phyloP scores from a whole-genome alignment of 805 yeast genomes.

The Millerago galiae region DNA sequence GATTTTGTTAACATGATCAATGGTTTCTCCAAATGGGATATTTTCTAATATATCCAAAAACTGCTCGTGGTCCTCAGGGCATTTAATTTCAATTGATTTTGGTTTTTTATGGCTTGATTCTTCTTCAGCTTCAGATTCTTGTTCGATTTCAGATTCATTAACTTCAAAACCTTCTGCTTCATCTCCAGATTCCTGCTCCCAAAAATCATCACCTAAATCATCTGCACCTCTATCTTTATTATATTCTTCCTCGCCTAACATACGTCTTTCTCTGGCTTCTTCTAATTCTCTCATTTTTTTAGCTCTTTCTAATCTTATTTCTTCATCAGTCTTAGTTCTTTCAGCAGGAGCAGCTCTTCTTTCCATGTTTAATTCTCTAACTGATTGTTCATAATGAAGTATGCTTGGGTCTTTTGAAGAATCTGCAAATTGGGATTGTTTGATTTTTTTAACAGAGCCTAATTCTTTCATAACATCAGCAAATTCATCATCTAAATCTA shows the following conservation, averaged over 20 bases:
- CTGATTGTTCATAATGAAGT: conserved; percentile 56
- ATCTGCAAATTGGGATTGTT: conserved; percentile 7
- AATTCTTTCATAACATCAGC: conserved; percentile 61
- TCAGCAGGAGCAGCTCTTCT: conserved; percentile 77
- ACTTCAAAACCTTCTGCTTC: conserved; percentile 36
- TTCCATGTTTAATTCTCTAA: conserved; percentile 60
- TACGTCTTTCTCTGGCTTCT: conserved; percentile 61
- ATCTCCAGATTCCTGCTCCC: conserved; percentile 53
- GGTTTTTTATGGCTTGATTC: conserved; percentile 16
- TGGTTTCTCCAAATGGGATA: conserved; percentile 35
- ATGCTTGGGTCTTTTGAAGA: conserved; percentile 32
- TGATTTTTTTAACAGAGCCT: conserved; percentile 28
- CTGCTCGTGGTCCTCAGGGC: conserved; percentile 46
- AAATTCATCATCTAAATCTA: conserved; percentile 67
- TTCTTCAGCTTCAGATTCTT: conserved; percentile 31
- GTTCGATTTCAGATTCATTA: conserved; percentile 29
- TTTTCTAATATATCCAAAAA: conserved; percentile 30
- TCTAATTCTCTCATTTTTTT: conserved; percentile 60
- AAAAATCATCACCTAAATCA: conserved; percentile 61
- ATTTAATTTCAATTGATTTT: conserved; percentile 22
- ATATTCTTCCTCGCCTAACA: conserved; percentile 55
- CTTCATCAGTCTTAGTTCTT: conserved; percentile 74
- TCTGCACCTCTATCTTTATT: conserved; percentile 50
- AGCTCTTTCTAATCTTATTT: conserved; percentile 50
- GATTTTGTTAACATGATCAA: conserved; percentile 46